Conservation (phyloP, 768 basidiomycete genomes). For the Auricularia sp. region DNA sequence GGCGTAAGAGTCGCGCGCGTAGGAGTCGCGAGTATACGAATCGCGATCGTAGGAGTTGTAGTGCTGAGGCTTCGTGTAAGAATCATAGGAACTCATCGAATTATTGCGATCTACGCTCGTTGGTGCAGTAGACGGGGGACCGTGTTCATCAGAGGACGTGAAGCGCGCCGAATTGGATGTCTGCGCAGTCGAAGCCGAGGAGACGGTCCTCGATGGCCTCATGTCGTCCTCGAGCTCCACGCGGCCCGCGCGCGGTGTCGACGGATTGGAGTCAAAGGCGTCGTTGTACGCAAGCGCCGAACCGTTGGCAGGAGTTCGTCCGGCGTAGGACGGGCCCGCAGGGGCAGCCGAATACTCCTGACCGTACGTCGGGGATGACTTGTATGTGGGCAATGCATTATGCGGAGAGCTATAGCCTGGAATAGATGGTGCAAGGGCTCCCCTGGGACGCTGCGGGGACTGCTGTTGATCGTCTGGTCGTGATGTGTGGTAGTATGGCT, state of each 20-base stretch:
- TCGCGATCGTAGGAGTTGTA: not conserved
- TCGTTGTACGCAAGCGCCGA: not conserved
- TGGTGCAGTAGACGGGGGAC: not conserved
- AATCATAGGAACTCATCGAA: not conserved
- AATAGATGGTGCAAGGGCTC: constrained; percentile 2
- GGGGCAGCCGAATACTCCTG: not conserved
- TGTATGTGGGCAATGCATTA: not conserved
- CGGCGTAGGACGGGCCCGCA: not conserved
- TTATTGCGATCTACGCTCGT: not conserved
- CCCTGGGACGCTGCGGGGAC: not conserved
- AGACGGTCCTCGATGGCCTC: not conserved
- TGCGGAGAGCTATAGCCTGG: constrained; percentile 2
- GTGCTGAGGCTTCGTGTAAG: not conserved
- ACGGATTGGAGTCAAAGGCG: not conserved
- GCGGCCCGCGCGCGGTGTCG: not conserved
- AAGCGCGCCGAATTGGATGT: not conserved
- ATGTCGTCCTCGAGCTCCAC: not conserved
- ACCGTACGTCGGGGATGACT: not conserved
- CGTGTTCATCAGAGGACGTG: not conserved
- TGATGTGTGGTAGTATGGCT: not conserved
- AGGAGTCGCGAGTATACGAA: not conserved
- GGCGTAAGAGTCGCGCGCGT: not conserved
- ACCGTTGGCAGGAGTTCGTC: not conserved
- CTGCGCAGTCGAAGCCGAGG: not conserved
- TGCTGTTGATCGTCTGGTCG: not conserved